These are phyloP conservation scores for Geotrichum europaeum DNA, from an alignment of 1,139 yeast species.

Conservation along the genomic window DNA sequence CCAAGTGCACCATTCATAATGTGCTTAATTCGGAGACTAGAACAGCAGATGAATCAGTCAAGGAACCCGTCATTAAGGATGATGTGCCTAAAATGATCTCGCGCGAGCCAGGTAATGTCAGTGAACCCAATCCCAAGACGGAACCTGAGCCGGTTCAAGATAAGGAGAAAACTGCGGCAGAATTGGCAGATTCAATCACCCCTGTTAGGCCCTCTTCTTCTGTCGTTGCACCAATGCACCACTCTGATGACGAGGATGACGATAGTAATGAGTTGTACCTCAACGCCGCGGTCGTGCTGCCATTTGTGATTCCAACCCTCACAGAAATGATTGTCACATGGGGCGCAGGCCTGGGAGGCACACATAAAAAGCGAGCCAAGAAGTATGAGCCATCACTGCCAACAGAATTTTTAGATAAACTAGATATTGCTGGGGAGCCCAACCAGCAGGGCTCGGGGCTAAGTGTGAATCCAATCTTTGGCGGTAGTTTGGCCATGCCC, in stretches of 20 bases:
- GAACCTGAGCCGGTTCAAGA: constrained; percentile 11
- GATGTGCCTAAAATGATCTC: constrained; percentile 10
- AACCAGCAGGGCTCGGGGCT: constrained; percentile 9
- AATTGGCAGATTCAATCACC: constrained; percentile 13
- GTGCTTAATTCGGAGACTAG: constrained; percentile 10
- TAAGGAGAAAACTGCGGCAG: constrained; percentile 17
- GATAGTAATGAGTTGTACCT: constrained; percentile 27
- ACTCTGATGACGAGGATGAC: constrained; percentile 20
- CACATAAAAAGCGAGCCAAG: constrained; percentile 33
- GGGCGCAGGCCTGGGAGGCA: constrained; percentile 41
- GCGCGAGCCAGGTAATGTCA: constrained; percentile 1
- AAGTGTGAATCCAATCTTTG: constrained; percentile 23
- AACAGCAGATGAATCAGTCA: constrained; percentile 12
- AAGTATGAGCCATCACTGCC: constrained; percentile 38
- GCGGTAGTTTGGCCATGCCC: constrained; percentile 24
- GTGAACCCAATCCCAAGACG: not conserved
- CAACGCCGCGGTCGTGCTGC: constrained; percentile 34
- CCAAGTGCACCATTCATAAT: constrained; percentile 14
- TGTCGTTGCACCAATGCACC: constrained; percentile 10
- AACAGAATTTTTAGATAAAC: constrained; percentile 36
- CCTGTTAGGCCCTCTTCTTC: constrained; percentile 15
- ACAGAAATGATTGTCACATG: constrained; percentile 39
- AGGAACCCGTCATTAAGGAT: constrained; percentile 5
- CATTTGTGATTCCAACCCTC: constrained; percentile 36
- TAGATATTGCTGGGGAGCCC: constrained; percentile 26